Evolutionary conservation across 257 asterid genomes (phyloP).

Genomic region (Penstemon eatonii): DNA sequence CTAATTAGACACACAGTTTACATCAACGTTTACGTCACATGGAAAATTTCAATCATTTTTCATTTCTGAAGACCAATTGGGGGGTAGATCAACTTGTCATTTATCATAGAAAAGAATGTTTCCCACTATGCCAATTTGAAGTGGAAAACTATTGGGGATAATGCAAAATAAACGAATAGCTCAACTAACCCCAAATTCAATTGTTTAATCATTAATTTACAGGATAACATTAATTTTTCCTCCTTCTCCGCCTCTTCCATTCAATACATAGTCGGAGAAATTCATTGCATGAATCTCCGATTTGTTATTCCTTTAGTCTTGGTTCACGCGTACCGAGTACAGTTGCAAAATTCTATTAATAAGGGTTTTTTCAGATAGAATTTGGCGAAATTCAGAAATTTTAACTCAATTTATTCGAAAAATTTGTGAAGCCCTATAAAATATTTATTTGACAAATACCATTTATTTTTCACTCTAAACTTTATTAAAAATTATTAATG

Average conservation of each 20-base stretch:
- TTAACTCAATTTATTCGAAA: no score
- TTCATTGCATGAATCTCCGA: background rate
- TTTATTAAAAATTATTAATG: no score
- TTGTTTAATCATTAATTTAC: background rate
- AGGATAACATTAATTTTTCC: background rate
- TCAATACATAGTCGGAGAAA: background rate
- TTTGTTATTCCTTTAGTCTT: background rate
- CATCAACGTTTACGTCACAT: background rate
- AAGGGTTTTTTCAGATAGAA: no score
- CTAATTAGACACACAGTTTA: background rate
- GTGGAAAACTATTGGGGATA: slow-evolving; percentile 1
- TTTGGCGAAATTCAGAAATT: no score
- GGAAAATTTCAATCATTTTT: background rate
- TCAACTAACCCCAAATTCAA: background rate
- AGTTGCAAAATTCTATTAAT: no score
- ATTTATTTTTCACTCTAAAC: no score
- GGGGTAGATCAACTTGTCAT: background rate
- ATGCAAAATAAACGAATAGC: slow-evolving; percentile 4
- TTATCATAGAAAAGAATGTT: background rate
- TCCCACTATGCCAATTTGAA: background rate
- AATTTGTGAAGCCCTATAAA: no score
- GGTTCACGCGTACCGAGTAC: background rate
- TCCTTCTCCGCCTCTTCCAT: background rate
- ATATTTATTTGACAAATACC: no score
- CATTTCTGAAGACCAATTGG: background rate